Evolutionary conservation across 106 monocot species (phyloP).

Genomic region (Triglochin maritima): DNA sequence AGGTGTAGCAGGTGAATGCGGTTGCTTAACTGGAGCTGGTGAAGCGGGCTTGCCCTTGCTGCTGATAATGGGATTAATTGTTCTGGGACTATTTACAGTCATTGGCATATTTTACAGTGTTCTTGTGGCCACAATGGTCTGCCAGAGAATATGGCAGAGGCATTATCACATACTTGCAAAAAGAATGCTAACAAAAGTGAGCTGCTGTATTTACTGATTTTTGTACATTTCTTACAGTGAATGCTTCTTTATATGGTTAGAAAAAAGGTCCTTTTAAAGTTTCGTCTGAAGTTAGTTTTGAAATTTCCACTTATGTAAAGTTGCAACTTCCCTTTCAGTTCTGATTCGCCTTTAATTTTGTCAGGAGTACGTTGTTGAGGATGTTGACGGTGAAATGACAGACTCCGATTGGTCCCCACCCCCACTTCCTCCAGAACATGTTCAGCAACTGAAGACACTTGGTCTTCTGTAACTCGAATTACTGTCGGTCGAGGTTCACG

Average conservation of each 20-base stretch:
- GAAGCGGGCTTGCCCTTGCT: constrained; percentile 78
- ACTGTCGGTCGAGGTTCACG: neutral
- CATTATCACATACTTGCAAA: constrained; percentile 96
- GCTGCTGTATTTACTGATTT: neutral
- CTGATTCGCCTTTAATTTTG: neutral
- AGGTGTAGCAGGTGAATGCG: constrained; percentile 71
- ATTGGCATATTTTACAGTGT: constrained; percentile 96
- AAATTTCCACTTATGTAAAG: neutral
- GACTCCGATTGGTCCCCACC: constrained; percentile 65
- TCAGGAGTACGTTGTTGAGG: constrained; percentile 95
- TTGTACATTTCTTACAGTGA: neutral
- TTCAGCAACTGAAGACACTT: constrained; percentile 73
- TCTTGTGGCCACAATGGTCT: constrained; percentile 91
- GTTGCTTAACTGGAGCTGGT: constrained; percentile 78
- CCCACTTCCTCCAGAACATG: constrained; percentile 67
- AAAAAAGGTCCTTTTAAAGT: no score
- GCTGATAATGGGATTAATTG: constrained; percentile 68
- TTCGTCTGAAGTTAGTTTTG: neutral
- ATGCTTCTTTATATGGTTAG: no score
- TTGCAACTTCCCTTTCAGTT: neutral
- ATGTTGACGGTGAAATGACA: constrained; percentile 61
- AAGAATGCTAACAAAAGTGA: constrained; percentile 87
- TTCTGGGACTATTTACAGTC: constrained; percentile 72
- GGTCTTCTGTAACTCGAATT: constrained; percentile 44
- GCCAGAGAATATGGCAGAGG: constrained; percentile 92